Percentiles rank a stretch among this genome's conserved stretches.
phyloP scores from a whole-genome alignment of 352 stramenopile species.

The Phytophthora constricta region DNA sequence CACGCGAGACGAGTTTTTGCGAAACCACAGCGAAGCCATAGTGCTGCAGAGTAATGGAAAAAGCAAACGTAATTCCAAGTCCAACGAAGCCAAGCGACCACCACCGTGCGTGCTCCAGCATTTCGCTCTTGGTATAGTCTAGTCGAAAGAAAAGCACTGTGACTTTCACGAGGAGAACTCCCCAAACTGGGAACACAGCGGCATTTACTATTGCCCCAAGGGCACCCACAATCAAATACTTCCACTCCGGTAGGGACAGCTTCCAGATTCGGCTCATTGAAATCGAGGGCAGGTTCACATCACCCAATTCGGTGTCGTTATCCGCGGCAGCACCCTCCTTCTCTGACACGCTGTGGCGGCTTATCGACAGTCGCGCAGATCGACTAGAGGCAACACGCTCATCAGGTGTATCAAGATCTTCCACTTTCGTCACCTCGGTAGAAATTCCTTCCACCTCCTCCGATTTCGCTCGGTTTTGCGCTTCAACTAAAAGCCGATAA shows the following conservation, averaged over 20 bases:
- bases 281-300: constrained; percentile 33
- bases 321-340: constrained; percentile 20
- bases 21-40: constrained; percentile 68
- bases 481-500: constrained; percentile 46
- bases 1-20: constrained; percentile 60
- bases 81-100: constrained; percentile 57
- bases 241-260: constrained; percentile 53
- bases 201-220: constrained; percentile 47
- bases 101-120: constrained; percentile 48
- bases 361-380: constrained; percentile 31
- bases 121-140: constrained; percentile 53
- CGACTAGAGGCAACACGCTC: constrained; percentile 26
- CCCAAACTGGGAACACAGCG: constrained; percentile 63
- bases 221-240: constrained; percentile 40
- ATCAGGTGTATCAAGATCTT: constrained; percentile 21
- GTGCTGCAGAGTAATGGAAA: constrained; percentile 57
- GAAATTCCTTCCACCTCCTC: constrained; percentile 19
- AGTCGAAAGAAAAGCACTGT: constrained; percentile 62
- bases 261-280: constrained; percentile 55
- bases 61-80: constrained; percentile 41
- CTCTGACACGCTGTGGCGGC: constrained; percentile 28
- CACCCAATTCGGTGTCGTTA: constrained; percentile 23
- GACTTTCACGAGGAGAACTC: constrained; percentile 53
- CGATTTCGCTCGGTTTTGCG: constrained; percentile 32
- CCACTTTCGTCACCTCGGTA: constrained; percentile 15